phyloP scores from a whole-genome alignment of 164 flowering plant species.

The Sedum album region DNA sequence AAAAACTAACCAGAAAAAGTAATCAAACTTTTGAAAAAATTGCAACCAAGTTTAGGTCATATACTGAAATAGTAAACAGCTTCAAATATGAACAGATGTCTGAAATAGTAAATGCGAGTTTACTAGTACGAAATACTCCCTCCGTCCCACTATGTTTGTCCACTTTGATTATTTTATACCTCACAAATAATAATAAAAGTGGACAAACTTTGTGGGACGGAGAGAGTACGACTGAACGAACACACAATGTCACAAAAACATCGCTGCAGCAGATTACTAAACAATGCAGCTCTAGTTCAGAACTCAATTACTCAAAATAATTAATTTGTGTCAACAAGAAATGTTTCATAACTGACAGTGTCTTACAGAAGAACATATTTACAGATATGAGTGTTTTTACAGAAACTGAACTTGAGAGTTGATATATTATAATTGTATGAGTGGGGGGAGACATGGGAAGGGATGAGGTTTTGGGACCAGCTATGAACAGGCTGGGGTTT shows the following conservation, averaged over 20 bases:
- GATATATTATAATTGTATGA: conserved; percentile 5
- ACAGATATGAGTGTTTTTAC: background rate
- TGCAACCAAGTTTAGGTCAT: background rate
- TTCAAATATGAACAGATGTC: background rate
- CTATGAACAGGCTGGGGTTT: conserved; percentile 43
- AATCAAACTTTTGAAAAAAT: background rate
- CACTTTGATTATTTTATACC: no score
- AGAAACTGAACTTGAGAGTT: background rate
- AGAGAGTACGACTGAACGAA: background rate
- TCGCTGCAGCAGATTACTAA: background rate
- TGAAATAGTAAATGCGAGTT: background rate
- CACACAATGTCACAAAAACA: background rate
- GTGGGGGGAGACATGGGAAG: conserved; percentile 49
- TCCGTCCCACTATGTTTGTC: no score
- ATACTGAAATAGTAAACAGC: background rate
- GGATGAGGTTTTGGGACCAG: conserved; percentile 29
- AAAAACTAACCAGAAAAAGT: background rate
- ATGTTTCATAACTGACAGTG: background rate
- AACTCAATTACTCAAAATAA: background rate
- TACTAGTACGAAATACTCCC: no score
- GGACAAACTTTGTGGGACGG: no score
- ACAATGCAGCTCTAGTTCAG: background rate
- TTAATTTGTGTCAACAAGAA: background rate
- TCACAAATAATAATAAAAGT: no score
- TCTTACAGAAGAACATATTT: background rate